Conservation (phyloP, 2,329 filamentous ascomycete genomes). For the Aspergillus texensis region DNA sequence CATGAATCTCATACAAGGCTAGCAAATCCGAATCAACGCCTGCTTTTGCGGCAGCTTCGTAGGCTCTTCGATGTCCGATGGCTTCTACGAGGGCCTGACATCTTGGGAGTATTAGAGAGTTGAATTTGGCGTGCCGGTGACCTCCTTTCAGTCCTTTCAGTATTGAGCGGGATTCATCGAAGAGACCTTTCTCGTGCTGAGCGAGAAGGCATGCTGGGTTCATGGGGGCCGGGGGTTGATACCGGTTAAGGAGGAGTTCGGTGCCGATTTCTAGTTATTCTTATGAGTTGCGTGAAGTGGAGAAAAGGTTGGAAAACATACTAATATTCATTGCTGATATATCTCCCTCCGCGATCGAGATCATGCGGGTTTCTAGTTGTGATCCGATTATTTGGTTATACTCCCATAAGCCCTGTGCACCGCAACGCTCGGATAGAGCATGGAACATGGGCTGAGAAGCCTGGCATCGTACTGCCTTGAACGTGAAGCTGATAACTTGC, state of each 20-base stretch:
- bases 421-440: constrained; percentile 18
- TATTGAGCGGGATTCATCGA: background rate
- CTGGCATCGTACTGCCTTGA: background rate
- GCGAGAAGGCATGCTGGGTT: constrained; percentile 17
- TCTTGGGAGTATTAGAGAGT: background rate
- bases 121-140: background rate
- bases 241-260: constrained; percentile 27
- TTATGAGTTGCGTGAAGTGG: background rate
- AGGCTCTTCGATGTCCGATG: background rate
- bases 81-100: background rate
- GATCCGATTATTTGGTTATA: constrained; percentile 19
- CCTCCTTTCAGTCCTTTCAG: background rate
- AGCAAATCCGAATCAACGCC: background rate
- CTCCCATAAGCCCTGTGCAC: constrained; percentile 18
- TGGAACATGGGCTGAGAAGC: constrained; percentile 12
- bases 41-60: background rate
- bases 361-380: constrained; percentile 10
- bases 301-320: constrained; percentile 8
- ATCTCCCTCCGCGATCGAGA: constrained; percentile 22
- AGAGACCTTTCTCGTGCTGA: background rate
- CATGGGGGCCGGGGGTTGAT: constrained; percentile 18
- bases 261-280: constrained; percentile 22
- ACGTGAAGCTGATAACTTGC: background rate
- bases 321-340: constrained; percentile 21
- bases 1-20: background rate